These are phyloP conservation scores for Nepenthes mirabilis DNA, from an alignment of 148 eudicot species.

Conservation along the genomic window DNA sequence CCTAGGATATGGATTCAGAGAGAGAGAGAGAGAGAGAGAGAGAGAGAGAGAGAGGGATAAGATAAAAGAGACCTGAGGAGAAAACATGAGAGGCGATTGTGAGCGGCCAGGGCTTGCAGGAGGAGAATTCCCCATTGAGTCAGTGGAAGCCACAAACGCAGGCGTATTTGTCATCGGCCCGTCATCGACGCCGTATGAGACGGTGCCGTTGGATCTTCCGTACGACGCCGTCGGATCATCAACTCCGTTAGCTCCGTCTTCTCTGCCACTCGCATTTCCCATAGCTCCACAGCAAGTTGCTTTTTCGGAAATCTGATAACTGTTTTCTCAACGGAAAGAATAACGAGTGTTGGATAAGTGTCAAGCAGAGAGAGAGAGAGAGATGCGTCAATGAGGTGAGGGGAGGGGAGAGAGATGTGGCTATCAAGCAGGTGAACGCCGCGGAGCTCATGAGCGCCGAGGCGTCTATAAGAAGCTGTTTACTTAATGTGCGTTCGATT, in stretches of 20 bases:
- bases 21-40: not conserved
- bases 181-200: slow-evolving; percentile 5
- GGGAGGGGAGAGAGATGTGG: no score
- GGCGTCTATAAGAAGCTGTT: no score
- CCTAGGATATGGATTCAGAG: not conserved
- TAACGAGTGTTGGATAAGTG: not conserved
- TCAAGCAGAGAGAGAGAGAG: not conserved
- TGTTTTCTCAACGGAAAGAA: no score
- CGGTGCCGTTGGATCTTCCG: slow-evolving; percentile 16
- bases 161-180: slow-evolving; percentile 10
- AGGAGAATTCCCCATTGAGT: slow-evolving; percentile 34
- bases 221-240: slow-evolving; percentile 1
- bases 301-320: not conserved
- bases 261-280: slow-evolving; percentile 58
- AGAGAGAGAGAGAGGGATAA: not conserved
- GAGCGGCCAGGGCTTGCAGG: slow-evolving; percentile 35
- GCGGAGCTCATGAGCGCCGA: no score
- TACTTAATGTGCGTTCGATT: no score
- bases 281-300: slow-evolving; percentile 9
- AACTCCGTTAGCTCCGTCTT: slow-evolving; percentile 21
- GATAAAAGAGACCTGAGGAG: slow-evolving; percentile 42
- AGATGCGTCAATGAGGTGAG: not conserved
- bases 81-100: slow-evolving; percentile 41
- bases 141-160: slow-evolving; percentile 15
- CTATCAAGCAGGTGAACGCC: no score